These are phyloP conservation scores for Pseudonectria buxi DNA, from an alignment of 2,329 filamentous ascomycete species.

Conservation along the genomic window DNA sequence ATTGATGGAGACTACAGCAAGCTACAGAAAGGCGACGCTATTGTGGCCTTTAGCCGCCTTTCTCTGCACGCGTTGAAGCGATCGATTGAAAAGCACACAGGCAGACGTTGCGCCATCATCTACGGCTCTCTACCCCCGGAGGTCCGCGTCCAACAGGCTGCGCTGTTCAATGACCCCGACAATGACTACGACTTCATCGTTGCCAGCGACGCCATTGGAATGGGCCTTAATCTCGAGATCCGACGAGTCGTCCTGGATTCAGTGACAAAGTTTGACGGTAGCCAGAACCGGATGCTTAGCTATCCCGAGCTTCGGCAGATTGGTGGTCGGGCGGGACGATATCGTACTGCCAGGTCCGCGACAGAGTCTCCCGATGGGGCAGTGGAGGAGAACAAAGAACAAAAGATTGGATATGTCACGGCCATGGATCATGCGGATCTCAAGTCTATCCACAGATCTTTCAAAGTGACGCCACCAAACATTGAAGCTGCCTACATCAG, in stretches of 20 bases:
- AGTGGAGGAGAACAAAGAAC: slow-evolving; percentile 13
- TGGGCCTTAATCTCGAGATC: slow-evolving; percentile 91
- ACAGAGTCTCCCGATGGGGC: slow-evolving; percentile 4
- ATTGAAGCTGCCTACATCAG: slow-evolving; percentile 66
- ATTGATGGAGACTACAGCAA: slow-evolving; percentile 57
- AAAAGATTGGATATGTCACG: slow-evolving; percentile 68
- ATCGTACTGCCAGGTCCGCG: slow-evolving; percentile 51
- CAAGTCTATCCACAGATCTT: slow-evolving; percentile 51
- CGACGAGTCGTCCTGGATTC: slow-evolving; percentile 85
- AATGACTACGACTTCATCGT: slow-evolving; percentile 95
- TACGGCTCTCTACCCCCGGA: slow-evolving; percentile 91
- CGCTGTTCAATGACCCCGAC: slow-evolving; percentile 87
- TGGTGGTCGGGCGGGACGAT: slow-evolving; percentile 84
- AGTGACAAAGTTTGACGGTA: slow-evolving; percentile 64
- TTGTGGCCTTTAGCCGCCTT: slow-evolving; percentile 80
- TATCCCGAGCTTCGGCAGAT: slow-evolving; percentile 90
- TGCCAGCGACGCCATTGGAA: slow-evolving; percentile 92
- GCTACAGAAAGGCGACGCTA: slow-evolving; percentile 80
- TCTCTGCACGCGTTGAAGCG: slow-evolving; percentile 74
- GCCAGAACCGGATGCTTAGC: slow-evolving; percentile 48
- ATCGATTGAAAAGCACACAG: slow-evolving; percentile 68
- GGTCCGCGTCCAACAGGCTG: slow-evolving; percentile 83
- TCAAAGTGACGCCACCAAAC: slow-evolving; percentile 56
- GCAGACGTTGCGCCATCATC: slow-evolving; percentile 79
- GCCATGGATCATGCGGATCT: slow-evolving; percentile 69